Evolutionary conservation across 225 moss, liverwort and hornwort species (phyloP).

Genomic region (Pseudoscleropodium purum): DNA sequence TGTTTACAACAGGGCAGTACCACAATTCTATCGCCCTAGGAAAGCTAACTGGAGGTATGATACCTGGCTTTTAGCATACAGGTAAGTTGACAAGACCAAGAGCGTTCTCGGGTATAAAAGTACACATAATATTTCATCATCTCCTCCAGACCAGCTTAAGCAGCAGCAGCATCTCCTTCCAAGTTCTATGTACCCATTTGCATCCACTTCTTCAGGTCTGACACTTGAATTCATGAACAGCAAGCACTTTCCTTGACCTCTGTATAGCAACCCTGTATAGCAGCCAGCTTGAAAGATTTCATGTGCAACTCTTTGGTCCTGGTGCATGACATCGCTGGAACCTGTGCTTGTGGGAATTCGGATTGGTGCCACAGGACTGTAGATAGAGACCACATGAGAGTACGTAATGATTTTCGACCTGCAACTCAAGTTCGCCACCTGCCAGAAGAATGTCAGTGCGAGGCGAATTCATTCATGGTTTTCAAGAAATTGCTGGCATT

Average conservation of each 20-base stretch:
- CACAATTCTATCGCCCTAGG: neutral
- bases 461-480: neutral
- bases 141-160: neutral
- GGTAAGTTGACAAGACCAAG: neutral
- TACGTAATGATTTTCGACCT: neutral
- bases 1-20: neutral
- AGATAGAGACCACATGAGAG: neutral
- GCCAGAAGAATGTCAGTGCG: neutral
- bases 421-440: neutral
- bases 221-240: neutral
- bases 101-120: neutral
- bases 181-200: neutral
- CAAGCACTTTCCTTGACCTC: neutral
- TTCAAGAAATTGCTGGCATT: neutral
- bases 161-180: neutral
- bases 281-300: neutral
- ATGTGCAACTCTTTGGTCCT: neutral
- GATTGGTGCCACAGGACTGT: neutral
- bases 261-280: neutral
- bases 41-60: neutral
- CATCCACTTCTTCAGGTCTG: neutral
- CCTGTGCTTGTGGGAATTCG: neutral
- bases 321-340: neutral
- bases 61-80: neutral
- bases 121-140: neutral